A percentile compares a stretch with the other conserved stretches of the same genome.
These are phyloP conservation scores for Dryas drummondii DNA, from an alignment of 306 rosid genomes.

Conservation along the genomic window DNA sequence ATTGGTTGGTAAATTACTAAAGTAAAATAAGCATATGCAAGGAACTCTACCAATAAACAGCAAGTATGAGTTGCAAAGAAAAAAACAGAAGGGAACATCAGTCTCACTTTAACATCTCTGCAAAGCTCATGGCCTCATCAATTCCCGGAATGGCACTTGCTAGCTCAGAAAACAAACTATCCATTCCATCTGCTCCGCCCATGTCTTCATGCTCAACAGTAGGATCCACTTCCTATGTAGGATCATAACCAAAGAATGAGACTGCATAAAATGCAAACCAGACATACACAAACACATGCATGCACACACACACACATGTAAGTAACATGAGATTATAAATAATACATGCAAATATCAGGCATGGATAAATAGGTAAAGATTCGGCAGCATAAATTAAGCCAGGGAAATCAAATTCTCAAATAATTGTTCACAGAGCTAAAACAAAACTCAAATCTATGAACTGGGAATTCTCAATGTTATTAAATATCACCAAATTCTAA, in stretches of 20 bases:
- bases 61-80: conserved; percentile 2
- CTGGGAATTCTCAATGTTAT: not conserved
- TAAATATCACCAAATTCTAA: not conserved
- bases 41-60: not conserved
- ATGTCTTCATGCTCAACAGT: conserved; percentile 73
- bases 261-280: not conserved
- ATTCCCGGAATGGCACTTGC: conserved; percentile 98
- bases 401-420: conserved; percentile 2
- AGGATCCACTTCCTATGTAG: conserved; percentile 92
- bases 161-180: conserved; percentile 68
- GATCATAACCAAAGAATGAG: conserved; percentile 16
- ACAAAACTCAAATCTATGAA: not conserved
- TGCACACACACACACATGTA: not conserved
- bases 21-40: not conserved
- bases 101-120: conserved; percentile 95
- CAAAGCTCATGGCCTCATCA: conserved; percentile 99
- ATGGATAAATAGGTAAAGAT: not conserved
- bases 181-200: conserved; percentile 74
- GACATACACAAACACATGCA: not conserved
- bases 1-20: not conserved
- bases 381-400: not conserved
- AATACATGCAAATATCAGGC: not conserved
- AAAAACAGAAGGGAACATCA: not conserved
- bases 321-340: not conserved
- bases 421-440: not conserved